These are phyloP conservation scores for Carex cristatella DNA, from an alignment of 176 grass and related monocot species.

Conservation along the genomic window DNA sequence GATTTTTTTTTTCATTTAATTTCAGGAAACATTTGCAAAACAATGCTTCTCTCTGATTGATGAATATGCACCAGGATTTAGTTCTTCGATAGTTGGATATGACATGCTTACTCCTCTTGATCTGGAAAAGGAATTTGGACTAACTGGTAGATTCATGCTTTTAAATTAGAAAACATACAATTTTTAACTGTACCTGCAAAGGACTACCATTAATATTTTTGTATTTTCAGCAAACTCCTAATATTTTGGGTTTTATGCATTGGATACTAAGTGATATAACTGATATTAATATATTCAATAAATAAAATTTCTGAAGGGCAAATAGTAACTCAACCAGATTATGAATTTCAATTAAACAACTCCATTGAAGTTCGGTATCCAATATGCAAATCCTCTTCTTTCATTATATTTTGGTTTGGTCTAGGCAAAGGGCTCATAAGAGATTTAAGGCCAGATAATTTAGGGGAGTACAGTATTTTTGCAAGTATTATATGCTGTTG, in stretches of 20 bases:
- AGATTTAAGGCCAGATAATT: not conserved
- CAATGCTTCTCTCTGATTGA: conserved; percentile 95
- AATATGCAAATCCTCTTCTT: not conserved
- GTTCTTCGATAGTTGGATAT: conserved; percentile 79
- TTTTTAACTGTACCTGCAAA: not conserved
- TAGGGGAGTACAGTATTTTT: not conserved
- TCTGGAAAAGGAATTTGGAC: conserved; percentile 91
- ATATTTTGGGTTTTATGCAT: not conserved
- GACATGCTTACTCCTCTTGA: conserved; percentile 95
- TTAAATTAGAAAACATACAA: not conserved
- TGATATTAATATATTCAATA: not conserved
- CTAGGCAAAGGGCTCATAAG: not conserved
- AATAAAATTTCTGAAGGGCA: not conserved
- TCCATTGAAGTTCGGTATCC: not conserved
- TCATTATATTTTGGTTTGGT: not conserved
- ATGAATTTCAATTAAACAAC: not conserved
- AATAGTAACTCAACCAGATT: not conserved
- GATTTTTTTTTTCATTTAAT: conserved; percentile 18
- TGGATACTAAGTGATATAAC: not conserved
- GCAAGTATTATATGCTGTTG: not conserved
- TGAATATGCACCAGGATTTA: conserved; percentile 84
- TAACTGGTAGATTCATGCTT: conserved; percentile 52
- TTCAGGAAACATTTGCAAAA: conserved; percentile 89
- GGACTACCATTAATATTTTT: not conserved
- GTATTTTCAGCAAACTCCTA: not conserved